Evolutionary conservation across 352 stramenopile genomes (phyloP).

Genomic region (Elongisporangium undulatum): DNA sequence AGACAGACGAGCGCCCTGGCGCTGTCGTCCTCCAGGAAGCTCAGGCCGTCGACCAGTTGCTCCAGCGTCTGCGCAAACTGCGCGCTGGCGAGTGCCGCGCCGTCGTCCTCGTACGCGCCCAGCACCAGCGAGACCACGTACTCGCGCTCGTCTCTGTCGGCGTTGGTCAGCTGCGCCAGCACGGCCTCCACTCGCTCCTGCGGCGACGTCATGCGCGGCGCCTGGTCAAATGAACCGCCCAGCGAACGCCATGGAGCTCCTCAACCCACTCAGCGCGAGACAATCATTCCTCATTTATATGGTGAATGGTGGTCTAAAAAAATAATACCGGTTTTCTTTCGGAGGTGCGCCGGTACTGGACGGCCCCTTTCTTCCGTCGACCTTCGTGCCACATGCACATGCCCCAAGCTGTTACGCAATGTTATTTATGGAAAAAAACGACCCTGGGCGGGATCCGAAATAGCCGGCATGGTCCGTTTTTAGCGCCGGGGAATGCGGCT

Average conservation of each 20-base stretch:
- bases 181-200: not conserved
- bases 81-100: conserved; percentile 12
- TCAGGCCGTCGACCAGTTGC: conserved; percentile 11
- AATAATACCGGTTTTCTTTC: not conserved
- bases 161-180: conserved; percentile 6
- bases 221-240: conserved; percentile 1
- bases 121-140: conserved; percentile 66
- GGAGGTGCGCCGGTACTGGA: not conserved
- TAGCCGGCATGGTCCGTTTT: not conserved
- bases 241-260: not conserved
- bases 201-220: not conserved
- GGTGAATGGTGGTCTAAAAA: not conserved
- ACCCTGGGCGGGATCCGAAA: not conserved
- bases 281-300: not conserved
- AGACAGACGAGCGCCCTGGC: conserved; percentile 10
- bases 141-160: conserved; percentile 37
- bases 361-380: not conserved
- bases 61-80: conserved; percentile 39
- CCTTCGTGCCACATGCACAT: not conserved
- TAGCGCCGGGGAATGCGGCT: not conserved
- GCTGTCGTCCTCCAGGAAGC: conserved; percentile 24
- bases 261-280: not conserved
- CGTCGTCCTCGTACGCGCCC: conserved; percentile 34
- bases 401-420: not conserved
- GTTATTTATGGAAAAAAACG: not conserved